These are phyloP conservation scores for Tuctoria greenei DNA, from an alignment of 176 grass and related monocot species.

Conservation along the genomic window DNA sequence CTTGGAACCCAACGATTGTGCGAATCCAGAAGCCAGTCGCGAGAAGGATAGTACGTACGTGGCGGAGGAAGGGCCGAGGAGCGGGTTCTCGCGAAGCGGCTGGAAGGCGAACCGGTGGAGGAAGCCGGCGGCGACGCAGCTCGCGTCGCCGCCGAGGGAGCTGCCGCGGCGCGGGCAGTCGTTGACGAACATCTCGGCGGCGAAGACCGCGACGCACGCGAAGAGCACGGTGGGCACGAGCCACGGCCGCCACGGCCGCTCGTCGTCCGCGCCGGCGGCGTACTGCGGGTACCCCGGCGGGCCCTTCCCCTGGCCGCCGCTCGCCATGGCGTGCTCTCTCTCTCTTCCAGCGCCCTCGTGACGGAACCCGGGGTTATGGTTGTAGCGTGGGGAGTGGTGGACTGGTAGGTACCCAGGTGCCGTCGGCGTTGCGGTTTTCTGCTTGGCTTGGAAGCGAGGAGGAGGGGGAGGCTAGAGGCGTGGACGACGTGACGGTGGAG, in stretches of 20 bases:
- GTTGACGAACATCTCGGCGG: constrained; percentile 85
- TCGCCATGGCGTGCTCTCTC: constrained; percentile 32
- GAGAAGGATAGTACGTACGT: constrained; percentile 47
- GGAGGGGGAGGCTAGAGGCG: neutral
- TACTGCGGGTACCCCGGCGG: constrained; percentile 36
- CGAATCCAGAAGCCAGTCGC: neutral
- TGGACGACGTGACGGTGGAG: neutral
- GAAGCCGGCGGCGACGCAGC: constrained; percentile 51
- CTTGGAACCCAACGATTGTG: neutral
- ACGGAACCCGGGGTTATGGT: neutral
- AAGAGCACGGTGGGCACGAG: constrained; percentile 68
- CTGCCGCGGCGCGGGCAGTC: constrained; percentile 59
- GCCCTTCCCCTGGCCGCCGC: constrained; percentile 39
- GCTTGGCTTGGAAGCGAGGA: constrained; percentile 58
- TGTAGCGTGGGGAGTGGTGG: constrained; percentile 29
- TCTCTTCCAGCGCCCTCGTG: neutral
- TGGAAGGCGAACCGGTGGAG: constrained; percentile 83
- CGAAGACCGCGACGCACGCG: constrained; percentile 66
- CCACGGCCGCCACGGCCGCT: constrained; percentile 71
- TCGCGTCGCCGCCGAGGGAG: constrained; percentile 35
- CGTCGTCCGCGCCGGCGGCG: constrained; percentile 39
- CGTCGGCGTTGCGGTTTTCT: neutral
- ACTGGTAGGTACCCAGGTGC: constrained; percentile 2
- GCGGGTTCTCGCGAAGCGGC: constrained; percentile 78
- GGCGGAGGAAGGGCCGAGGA: constrained; percentile 77